Evolutionary conservation across 768 basidiomycete genomes (phyloP).

Genomic region (Steccherinum ochraceum): DNA sequence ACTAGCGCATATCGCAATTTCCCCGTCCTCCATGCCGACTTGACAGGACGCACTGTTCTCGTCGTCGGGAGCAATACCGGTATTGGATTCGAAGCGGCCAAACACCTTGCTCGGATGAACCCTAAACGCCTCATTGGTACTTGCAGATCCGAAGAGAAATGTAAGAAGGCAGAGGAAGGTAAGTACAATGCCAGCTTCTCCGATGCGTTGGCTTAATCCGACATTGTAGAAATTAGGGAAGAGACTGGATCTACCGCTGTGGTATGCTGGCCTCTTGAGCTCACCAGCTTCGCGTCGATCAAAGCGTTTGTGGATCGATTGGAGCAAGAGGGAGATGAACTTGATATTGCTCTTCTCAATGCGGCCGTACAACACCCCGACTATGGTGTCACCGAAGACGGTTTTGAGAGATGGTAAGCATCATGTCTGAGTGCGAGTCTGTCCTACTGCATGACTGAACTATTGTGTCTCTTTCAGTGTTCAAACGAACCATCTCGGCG

Average conservation of each 20-base stretch:
- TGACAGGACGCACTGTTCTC: conserved; percentile 42
- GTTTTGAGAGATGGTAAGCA: conserved; percentile 23
- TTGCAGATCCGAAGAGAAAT: conserved; percentile 30
- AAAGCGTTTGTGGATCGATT: conserved; percentile 17
- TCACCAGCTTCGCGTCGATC: conserved; percentile 20
- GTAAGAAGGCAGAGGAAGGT: conserved; percentile 30
- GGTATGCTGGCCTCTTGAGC: conserved; percentile 16
- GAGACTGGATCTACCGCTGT: background rate
- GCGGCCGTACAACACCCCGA: conserved; percentile 16
- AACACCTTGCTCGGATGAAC: conserved; percentile 40
- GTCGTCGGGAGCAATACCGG: conserved; percentile 48
- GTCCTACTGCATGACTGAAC: background rate
- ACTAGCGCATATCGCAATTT: too few relatives aligned
- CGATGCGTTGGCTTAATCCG: background rate
- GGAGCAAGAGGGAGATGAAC: conserved; percentile 14
- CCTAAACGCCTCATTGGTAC: conserved; percentile 32
- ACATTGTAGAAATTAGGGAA: background rate
- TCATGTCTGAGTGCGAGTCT: background rate
- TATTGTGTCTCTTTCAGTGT: conserved; percentile 33
- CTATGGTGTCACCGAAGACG: conserved; percentile 23
- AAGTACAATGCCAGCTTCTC: conserved; percentile 8
- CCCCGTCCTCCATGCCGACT: conserved; percentile 26
- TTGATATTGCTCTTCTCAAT: conserved; percentile 25
- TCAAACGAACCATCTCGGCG: conserved; percentile 41
- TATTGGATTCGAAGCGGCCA: conserved; percentile 39